Percentiles rank a stretch among this genome's conserved stretches.
These are phyloP conservation scores for Naegleria fowleri DNA, from an alignment of 208 protist species.

Conservation along the genomic window DNA sequence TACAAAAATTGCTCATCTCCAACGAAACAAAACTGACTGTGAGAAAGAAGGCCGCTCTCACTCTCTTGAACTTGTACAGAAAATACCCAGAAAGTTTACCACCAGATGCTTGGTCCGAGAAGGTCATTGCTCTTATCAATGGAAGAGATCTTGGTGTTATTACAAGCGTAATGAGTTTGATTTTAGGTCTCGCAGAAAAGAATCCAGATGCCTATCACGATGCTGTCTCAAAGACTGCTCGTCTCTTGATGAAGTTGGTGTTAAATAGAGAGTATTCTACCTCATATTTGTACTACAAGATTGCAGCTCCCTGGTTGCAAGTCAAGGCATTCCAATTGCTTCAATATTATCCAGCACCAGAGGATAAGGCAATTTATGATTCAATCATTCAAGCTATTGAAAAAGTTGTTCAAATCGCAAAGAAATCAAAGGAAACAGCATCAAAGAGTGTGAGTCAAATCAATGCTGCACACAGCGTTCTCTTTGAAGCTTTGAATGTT, in stretches of 20 bases:
- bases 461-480: slow-evolving; percentile 89
- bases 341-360: slow-evolving; percentile 81
- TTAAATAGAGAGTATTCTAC: slow-evolving; percentile 45
- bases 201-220: slow-evolving; percentile 55
- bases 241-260: slow-evolving; percentile 55
- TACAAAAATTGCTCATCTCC: slow-evolving; percentile 84
- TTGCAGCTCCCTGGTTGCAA: slow-evolving; percentile 96
- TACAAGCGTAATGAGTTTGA: slow-evolving; percentile 77
- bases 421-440: slow-evolving; percentile 34
- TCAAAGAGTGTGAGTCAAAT: slow-evolving; percentile 84
- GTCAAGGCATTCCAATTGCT: slow-evolving; percentile 93
- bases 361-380: slow-evolving; percentile 41
- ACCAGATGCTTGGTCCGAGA: slow-evolving; percentile 57
- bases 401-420: slow-evolving; percentile 69
- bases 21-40: slow-evolving; percentile 66
- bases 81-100: slow-evolving; percentile 83
- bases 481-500: slow-evolving; percentile 92
- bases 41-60: slow-evolving; percentile 95
- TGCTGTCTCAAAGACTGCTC: slow-evolving; percentile 63
- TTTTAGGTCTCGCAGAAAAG: slow-evolving; percentile 73
- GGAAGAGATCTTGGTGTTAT: slow-evolving; percentile 80
- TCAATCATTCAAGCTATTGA: slow-evolving; percentile 52
- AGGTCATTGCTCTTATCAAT: slow-evolving; percentile 72
- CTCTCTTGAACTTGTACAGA: slow-evolving; percentile 88
- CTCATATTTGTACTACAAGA: slow-evolving; percentile 94